Percentiles rank a stretch among this genome's conserved stretches.
phyloP scores from a whole-genome alignment of 768 basidiomycete species.

The Fistulinella prunicolor region DNA sequence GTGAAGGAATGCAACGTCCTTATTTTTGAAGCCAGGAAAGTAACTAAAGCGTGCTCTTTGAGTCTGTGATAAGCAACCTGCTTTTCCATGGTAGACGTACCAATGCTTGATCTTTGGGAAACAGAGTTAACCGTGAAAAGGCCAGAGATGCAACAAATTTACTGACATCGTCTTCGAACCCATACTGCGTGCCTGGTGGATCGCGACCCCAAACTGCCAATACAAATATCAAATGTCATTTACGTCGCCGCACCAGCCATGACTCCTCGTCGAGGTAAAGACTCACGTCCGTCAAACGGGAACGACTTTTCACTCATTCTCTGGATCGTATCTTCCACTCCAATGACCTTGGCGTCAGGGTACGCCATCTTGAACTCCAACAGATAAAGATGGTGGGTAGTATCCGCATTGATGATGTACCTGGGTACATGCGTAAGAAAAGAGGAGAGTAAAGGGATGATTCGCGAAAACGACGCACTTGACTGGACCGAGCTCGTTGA shows the following conservation, averaged over 20 bases:
- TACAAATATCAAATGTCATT: not conserved
- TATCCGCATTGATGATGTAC: conserved; percentile 58
- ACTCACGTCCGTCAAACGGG: conserved; percentile 61
- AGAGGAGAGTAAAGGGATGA: not conserved
- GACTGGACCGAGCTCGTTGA: conserved; percentile 66
- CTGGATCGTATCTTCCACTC: conserved; percentile 52
- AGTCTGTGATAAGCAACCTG: not conserved
- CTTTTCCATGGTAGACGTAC: conserved; percentile 25
- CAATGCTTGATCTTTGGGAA: conserved; percentile 47
- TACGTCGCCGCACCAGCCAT: not conserved
- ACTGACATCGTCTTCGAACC: conserved; percentile 69
- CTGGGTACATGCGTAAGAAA: conserved; percentile 27
- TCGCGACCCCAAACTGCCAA: conserved; percentile 58
- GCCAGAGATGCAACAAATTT: not conserved
- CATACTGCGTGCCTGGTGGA: conserved; percentile 61
- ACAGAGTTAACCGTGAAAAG: not conserved
- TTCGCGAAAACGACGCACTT: conserved; percentile 37
- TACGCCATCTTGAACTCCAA: conserved; percentile 68
- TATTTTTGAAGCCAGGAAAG: conserved; percentile 68
- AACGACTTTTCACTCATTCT: conserved; percentile 53
- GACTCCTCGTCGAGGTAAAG: too few species aligned
- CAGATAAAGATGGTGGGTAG: conserved; percentile 58
- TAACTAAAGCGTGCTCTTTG: conserved; percentile 40
- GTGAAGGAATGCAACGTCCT: conserved; percentile 85
- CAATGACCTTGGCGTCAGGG: conserved; percentile 68